Evolutionary conservation across 2,329 filamentous ascomycete genomes (phyloP).

Genomic region (Pseudocercospora macadamiae): DNA sequence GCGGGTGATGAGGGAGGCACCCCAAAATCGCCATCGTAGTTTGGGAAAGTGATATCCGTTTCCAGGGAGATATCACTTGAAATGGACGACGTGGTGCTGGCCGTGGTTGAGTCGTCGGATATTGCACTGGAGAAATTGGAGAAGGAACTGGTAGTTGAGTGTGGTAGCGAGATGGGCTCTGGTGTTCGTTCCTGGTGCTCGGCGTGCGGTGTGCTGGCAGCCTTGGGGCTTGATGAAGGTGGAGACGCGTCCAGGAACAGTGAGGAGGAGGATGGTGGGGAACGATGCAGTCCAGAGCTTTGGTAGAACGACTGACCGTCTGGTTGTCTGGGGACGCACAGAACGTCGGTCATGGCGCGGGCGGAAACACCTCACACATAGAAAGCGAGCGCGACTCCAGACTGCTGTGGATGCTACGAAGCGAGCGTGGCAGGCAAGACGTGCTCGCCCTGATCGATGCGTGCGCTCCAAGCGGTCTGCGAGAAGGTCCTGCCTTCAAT

Average conservation of each 20-base stretch:
- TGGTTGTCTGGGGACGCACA: slow-evolving; percentile 44
- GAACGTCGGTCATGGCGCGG: slow-evolving; percentile 47
- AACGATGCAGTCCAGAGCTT: slow-evolving; percentile 44
- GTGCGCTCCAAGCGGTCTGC: background rate
- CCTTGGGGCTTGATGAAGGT: slow-evolving; percentile 36
- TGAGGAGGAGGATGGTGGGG: slow-evolving; percentile 48
- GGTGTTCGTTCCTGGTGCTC: slow-evolving; percentile 42
- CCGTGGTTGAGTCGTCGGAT: slow-evolving; percentile 52
- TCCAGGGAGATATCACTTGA: slow-evolving; percentile 59
- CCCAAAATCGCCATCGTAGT: slow-evolving; percentile 42
- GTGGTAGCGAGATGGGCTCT: slow-evolving; percentile 27
- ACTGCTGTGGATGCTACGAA: background rate
- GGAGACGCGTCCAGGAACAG: slow-evolving; percentile 43
- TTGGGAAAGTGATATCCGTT: slow-evolving; percentile 49
- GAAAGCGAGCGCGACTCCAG: slow-evolving; percentile 10
- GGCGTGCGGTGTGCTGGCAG: slow-evolving; percentile 36
- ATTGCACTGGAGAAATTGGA: slow-evolving; percentile 49
- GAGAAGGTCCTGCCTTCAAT: background rate
- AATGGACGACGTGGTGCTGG: slow-evolving; percentile 59
- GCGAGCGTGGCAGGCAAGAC: slow-evolving; percentile 15
- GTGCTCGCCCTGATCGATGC: background rate
- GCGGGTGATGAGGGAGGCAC: slow-evolving; percentile 12
- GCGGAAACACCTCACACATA: slow-evolving; percentile 16
- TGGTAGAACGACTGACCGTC: slow-evolving; percentile 49
- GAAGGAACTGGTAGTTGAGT: slow-evolving; percentile 39